Conservation (phyloP, 2,329 filamentous ascomycete species). For the Alternaria ethzedia region DNA sequence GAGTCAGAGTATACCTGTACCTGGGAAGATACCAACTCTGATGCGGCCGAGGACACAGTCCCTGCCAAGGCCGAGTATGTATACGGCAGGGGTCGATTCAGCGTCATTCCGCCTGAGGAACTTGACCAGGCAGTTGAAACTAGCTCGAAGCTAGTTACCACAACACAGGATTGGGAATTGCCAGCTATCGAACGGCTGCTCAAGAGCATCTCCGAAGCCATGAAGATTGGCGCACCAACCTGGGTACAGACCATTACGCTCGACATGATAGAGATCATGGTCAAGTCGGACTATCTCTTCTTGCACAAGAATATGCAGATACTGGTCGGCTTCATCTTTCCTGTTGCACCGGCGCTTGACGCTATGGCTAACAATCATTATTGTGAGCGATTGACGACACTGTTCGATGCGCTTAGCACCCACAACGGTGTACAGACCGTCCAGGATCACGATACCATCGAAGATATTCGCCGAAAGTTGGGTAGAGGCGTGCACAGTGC, state of each 20-base stretch:
- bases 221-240: not conserved
- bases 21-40: not conserved
- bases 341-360: not conserved
- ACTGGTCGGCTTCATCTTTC: not conserved
- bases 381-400: not conserved
- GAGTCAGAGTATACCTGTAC: too few relatives aligned
- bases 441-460: not conserved
- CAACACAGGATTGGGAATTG: not conserved
- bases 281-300: not conserved
- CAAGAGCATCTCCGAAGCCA: not conserved
- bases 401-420: not conserved
- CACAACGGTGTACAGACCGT: not conserved
- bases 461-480: not conserved
- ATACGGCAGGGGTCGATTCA: not conserved
- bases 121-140: not conserved
- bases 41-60: not conserved
- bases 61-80: not conserved
- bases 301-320: not conserved
- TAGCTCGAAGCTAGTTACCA: not conserved
- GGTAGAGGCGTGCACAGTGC: not conserved
- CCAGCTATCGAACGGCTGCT: not conserved
- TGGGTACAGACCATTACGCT: not conserved
- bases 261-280: not conserved
- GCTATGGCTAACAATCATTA: not conserved
- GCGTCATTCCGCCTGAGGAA: not conserved